phyloP scores from a whole-genome alignment of 2,329 filamentous ascomycete genomes.

The Epichloe aotearoae region DNA sequence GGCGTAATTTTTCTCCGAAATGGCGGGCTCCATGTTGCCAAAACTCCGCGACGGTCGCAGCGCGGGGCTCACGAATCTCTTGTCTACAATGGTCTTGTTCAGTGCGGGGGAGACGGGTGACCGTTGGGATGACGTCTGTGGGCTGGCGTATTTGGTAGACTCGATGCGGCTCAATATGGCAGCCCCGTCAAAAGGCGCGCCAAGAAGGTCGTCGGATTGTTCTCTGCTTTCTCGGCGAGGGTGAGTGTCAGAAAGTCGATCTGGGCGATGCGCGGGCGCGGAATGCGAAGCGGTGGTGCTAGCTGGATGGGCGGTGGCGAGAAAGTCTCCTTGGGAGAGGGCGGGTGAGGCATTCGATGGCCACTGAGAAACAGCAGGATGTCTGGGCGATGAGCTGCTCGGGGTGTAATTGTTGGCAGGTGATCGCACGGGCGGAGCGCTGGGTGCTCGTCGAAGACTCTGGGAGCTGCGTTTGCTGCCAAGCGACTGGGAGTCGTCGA shows the following conservation, averaged over 20 bases:
- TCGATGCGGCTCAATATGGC: conserved; percentile 49
- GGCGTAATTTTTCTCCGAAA: conserved; percentile 25
- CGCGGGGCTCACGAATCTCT: conserved; percentile 35
- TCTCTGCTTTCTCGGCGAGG: conserved; percentile 11
- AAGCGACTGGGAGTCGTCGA: conserved; percentile 45
- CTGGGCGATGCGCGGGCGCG: conserved; percentile 8
- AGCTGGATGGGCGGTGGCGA: conserved; percentile 15
- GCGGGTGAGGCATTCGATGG: conserved; percentile 34
- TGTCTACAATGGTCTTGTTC: conserved; percentile 39
- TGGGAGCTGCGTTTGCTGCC: conserved; percentile 51
- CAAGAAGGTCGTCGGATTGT: conserved; percentile 46
- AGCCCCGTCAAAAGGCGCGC: conserved; percentile 51
- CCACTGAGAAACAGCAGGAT: conserved; percentile 26
- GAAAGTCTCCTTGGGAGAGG: conserved; percentile 32
- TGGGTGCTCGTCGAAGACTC: conserved; percentile 47
- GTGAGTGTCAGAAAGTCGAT: conserved; percentile 10
- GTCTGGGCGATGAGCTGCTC: conserved; percentile 34
- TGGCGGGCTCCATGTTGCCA: conserved; percentile 21
- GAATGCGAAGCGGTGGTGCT: conserved; percentile 6
- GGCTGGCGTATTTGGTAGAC: conserved; percentile 29
- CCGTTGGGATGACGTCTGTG: conserved; percentile 18
- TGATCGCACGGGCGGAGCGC: conserved; percentile 39
- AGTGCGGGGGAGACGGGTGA: conserved; percentile 20
- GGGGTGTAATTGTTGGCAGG: conserved; percentile 37
- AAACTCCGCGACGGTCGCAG: conserved; percentile 52